A percentile compares a stretch with the other conserved stretches of the same genome.
These are phyloP conservation scores for Epichloe festucae DNA, from an alignment of 2,329 filamentous ascomycete genomes.

Conservation along the genomic window DNA sequence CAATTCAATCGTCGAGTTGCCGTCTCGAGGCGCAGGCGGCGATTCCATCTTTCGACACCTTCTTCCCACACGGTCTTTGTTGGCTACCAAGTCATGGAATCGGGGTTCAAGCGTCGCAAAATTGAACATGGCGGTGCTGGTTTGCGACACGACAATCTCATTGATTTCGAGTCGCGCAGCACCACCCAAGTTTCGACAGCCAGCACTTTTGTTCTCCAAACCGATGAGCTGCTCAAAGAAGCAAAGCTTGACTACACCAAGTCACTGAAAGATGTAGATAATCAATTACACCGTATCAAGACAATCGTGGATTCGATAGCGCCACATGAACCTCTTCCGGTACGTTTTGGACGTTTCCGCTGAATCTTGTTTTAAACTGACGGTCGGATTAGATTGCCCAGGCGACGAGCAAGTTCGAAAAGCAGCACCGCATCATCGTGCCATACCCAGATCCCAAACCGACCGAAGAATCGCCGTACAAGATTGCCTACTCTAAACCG, in stretches of 20 bases:
- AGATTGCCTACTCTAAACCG: slow-evolving; percentile 65
- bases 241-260: slow-evolving; percentile 38
- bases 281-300: slow-evolving; percentile 38
- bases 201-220: slow-evolving; percentile 45
- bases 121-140: slow-evolving; percentile 26
- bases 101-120: slow-evolving; percentile 35
- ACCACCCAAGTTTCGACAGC: slow-evolving; percentile 30
- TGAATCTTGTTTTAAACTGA: not conserved
- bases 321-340: slow-evolving; percentile 35
- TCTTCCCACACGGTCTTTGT: not conserved
- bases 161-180: slow-evolving; percentile 27
- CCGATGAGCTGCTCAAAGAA: slow-evolving; percentile 45
- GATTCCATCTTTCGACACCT: not conserved
- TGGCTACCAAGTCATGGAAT: slow-evolving; percentile 26
- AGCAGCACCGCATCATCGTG: slow-evolving; percentile 53
- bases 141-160: slow-evolving; percentile 22
- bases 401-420: slow-evolving; percentile 54
- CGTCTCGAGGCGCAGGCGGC: not conserved
- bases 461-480: slow-evolving; percentile 64
- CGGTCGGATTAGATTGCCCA: slow-evolving; percentile 43
- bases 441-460: slow-evolving; percentile 79
- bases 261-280: slow-evolving; percentile 34
- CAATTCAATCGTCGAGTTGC: not conserved
- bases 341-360: slow-evolving; percentile 19
- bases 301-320: slow-evolving; percentile 37